Evolutionary conservation across 768 basidiomycete genomes (phyloP), one percentile per base, ranked within the genome.

Genomic region (Mycena epipterygia): DNA sequence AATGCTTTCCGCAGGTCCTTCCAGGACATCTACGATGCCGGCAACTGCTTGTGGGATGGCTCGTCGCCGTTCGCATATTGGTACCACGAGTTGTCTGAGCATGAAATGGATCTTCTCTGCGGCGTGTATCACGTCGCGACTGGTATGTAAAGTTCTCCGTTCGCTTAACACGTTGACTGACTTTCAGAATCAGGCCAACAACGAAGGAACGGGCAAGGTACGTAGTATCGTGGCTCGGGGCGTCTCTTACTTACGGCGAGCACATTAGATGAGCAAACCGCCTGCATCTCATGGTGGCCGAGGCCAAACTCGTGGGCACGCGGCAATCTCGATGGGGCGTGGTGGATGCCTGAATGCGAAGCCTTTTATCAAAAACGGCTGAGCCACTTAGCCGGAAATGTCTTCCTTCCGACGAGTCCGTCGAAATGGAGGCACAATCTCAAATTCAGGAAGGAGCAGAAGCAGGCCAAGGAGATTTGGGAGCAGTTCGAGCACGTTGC

Each of bases 31-130:
- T 30, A 32, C 30, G 17, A 23, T 27, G 42, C 5, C 16, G 63
- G 63, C 2, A 14, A 42, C 29, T 55, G 51, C 41, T 46, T 64
- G 41, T 64, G 63, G 63, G 63, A 64, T 14, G 41, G 52, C 13
- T 17, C 25, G 12, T 64, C 63, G 27, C 39, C 13, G 5, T 5
- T 14, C 7, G 51, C 51, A 8, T 64, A 64, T 23, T 64, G 63
- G 63, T 13, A 42, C 29, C 29, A 64, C 30, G 5, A 14, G 14
- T 23, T 64, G 7, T 30, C 63, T 2, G 37, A 32, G 2, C 30
- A 23, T 23, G 62, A 63, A 30, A 39, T 63, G 6, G 62, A 63
- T 30, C 29, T 53, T 19, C 49, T 63, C 1, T 51, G 51, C 21
- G 63, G 63, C 52, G 52, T 64, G 1, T 64, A 64, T 29, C 51